Base-by-base conservation (phyloP, 495 filamentous ascomycete species). In the Penicillium chermesinum region DNA sequence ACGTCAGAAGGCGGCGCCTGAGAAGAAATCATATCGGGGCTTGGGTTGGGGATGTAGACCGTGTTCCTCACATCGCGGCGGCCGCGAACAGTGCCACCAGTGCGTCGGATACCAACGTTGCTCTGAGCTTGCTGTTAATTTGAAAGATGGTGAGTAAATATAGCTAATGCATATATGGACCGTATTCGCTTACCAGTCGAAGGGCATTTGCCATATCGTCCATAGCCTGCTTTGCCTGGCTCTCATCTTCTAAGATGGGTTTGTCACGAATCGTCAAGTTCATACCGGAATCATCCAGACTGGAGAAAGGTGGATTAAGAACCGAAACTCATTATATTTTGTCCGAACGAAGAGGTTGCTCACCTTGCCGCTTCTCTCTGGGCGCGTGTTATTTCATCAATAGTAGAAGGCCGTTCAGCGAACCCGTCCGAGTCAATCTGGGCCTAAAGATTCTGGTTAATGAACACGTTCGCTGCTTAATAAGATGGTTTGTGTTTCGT, bases 231-330 rank as follows among this genome's bases (percentile, higher is more conserved):
- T 93, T 83, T 2, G 88, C 88, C 63, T 95, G 89, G 45, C 76
- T 82, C 54, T 91, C 88, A 62, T 97, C 93, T 66, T 98, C 93
- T 16, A 83, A 83, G 46, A 99, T 94, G 1, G 95, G 91, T 49
- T 94, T 87, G 53, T 89, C 90, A 51, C 88, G 78, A 52, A 99
- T 99, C 49, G 85, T 93, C 19, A 99, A 71, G 63, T 93, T 97
- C 69, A 95, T 87, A 46, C 85, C 76, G 19, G 81, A 74, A 40
- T 88, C 85, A 32, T 88, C 86, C 45, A 66, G 63, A 66, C 63
- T 83, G 74, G 42, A 49, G 52, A 30, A 30, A 44, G 19, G 19
- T 34, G n/a, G 14, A 38, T 25, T 6, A 43, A 8, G 8, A 9
- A 21, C 17, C 19, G 9, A 46, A 6, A 7, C 13, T 20, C 14